phyloP scores from a whole-genome alignment of 2,329 filamentous ascomycete species.

The Exophiala sp. region DNA sequence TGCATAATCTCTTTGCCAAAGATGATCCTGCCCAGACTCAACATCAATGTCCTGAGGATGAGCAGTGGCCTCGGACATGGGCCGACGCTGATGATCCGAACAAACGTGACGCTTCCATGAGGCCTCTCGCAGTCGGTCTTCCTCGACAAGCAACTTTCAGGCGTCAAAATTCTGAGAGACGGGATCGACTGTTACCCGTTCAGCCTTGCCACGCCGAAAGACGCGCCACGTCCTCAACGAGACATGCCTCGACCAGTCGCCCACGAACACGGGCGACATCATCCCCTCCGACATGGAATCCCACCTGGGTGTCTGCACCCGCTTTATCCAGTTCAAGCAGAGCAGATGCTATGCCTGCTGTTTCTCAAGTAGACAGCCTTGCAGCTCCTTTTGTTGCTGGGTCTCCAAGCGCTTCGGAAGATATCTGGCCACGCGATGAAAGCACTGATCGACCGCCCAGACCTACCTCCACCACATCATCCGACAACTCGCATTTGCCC shows the following conservation, averaged over 20 bases:
- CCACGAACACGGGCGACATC: constrained; percentile 42
- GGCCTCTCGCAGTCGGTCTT: constrained; percentile 64
- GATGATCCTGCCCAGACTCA: constrained; percentile 20
- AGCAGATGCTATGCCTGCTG: constrained; percentile 4
- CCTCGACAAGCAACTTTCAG: constrained; percentile 73
- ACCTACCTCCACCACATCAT: constrained; percentile 45
- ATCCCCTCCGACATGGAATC: constrained; percentile 35
- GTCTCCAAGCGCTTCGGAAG: constrained; percentile 21
- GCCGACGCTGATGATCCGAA: constrained; percentile 7
- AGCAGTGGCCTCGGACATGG: constrained; percentile 19
- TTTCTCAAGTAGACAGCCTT: constrained; percentile 4
- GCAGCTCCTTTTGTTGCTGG: constrained; percentile 17
- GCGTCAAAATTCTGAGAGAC: constrained; percentile 73
- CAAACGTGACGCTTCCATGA: constrained; percentile 14
- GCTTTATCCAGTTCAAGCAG: constrained; percentile 31
- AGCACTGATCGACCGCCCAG: constrained; percentile 32
- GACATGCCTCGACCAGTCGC: constrained; percentile 20
- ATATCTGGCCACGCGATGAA: constrained; percentile 20
- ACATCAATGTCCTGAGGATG: constrained; percentile 18
- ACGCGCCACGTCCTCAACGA: constrained; percentile 60
- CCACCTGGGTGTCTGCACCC: constrained; percentile 35
- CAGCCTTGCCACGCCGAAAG: constrained; percentile 60
- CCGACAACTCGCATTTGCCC: constrained; percentile 23
- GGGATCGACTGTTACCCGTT: constrained; percentile 64
- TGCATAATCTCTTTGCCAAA: constrained; percentile 30